A percentile compares a stretch with the other conserved stretches of the same genome.
phyloP scores from a whole-genome alignment of 768 basidiomycete genomes.

The Tricholoma matsutake region DNA sequence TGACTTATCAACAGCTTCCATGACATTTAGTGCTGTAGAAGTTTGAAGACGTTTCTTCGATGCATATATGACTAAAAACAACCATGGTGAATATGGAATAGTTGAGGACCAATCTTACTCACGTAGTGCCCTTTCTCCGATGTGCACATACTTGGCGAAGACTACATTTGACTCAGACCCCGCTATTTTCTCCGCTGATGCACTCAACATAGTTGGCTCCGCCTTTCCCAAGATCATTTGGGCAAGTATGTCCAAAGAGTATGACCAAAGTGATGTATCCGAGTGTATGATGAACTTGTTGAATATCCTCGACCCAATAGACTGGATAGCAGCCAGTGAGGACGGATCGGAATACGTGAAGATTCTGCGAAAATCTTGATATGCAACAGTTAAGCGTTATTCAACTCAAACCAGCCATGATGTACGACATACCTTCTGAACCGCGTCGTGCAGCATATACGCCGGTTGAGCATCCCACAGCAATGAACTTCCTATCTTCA shows the following conservation, averaged over 20 bases:
- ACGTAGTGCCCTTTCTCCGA: conserved; percentile 59
- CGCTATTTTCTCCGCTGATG: conserved; percentile 60
- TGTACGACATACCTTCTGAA: conserved; percentile 45
- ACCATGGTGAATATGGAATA: background rate
- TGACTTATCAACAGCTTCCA: conserved; percentile 52
- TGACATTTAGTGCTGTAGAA: conserved; percentile 48
- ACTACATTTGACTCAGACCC: conserved; percentile 51
- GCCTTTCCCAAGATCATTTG: conserved; percentile 52
- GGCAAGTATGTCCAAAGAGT: conserved; percentile 69
- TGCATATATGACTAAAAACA: conserved; percentile 60
- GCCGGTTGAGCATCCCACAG: conserved; percentile 63
- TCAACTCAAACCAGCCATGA: background rate
- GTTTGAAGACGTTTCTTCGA: conserved; percentile 59
- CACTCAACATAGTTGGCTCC: conserved; percentile 43
- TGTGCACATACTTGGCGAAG: conserved; percentile 56
- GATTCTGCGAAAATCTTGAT: conserved; percentile 55
- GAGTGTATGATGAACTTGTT: conserved; percentile 69
- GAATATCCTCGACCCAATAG: conserved; percentile 38
- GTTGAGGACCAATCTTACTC: conserved; percentile 17
- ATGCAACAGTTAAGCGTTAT: background rate
- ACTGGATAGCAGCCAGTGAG: conserved; percentile 55
- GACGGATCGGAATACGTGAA: conserved; percentile 48
- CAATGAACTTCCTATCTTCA: conserved; percentile 54
- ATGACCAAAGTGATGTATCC: conserved; percentile 56
- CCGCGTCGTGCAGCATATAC: conserved; percentile 62